phyloP scores from a whole-genome alignment of 352 stramenopile genomes.

The Pythium plurisporium region DNA sequence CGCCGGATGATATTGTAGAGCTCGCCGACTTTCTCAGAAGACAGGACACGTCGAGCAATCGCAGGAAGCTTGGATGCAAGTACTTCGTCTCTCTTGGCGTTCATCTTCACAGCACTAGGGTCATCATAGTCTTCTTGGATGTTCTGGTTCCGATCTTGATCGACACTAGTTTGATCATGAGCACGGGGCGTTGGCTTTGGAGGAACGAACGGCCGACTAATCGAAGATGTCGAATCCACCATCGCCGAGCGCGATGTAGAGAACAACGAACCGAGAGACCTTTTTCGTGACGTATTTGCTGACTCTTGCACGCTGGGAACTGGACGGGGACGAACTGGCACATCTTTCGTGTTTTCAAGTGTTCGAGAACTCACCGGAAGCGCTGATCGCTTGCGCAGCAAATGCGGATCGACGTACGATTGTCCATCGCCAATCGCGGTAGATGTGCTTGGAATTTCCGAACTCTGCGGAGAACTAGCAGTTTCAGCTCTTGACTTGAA shows the following conservation, averaged over 20 bases:
- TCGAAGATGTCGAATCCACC: constrained; percentile 61
- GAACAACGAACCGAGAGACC: constrained; percentile 49
- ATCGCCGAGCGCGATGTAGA: constrained; percentile 51
- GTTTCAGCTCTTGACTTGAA: too few relatives aligned
- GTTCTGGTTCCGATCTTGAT: background rate
- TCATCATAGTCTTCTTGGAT: background rate
- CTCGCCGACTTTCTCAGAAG: constrained; percentile 36
- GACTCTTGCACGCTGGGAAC: background rate
- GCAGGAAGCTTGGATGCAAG: constrained; percentile 40
- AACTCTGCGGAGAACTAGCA: too few relatives aligned
- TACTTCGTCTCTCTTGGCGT: background rate
- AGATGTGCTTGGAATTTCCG: background rate
- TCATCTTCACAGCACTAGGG: background rate
- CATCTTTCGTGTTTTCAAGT: background rate
- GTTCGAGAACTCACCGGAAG: background rate
- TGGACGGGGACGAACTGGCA: background rate
- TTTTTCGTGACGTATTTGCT: constrained; percentile 24
- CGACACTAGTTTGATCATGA: background rate
- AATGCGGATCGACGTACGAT: constrained; percentile 71
- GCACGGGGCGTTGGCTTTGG: constrained; percentile 11
- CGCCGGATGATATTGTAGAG: constrained; percentile 62
- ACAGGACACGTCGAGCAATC: constrained; percentile 51
- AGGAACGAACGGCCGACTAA: constrained; percentile 51
- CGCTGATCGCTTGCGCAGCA: constrained; percentile 33
- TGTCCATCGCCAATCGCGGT: constrained; percentile 72